A percentile compares a stretch with the other conserved stretches of the same genome.
These are phyloP conservation scores for Penicillium vulpinum DNA, from an alignment of 2,329 filamentous ascomycete species.

Conservation along the genomic window DNA sequence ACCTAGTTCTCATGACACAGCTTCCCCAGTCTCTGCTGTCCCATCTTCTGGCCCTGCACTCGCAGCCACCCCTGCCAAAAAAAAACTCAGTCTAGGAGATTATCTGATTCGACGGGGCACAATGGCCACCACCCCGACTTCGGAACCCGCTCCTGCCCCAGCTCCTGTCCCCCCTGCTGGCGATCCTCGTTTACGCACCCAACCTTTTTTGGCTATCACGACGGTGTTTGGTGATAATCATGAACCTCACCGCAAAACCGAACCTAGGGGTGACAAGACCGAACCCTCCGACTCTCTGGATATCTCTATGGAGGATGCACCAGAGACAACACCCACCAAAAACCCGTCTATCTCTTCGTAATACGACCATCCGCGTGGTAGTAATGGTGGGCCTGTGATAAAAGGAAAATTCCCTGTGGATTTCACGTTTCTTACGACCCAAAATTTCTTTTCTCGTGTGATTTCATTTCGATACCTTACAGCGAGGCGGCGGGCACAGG, in stretches of 20 bases:
- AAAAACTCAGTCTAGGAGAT: constrained; percentile 53
- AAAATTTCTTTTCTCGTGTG: constrained; percentile 27
- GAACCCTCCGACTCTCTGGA: constrained; percentile 27
- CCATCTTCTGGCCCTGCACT: constrained; percentile 32
- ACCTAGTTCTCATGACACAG: constrained; percentile 28
- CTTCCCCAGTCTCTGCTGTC: constrained; percentile 21
- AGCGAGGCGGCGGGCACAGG: constrained; percentile 15
- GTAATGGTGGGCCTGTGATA: constrained; percentile 17
- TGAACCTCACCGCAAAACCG: background rate
- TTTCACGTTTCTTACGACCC: constrained; percentile 26
- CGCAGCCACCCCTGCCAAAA: constrained; percentile 51
- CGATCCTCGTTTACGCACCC: background rate
- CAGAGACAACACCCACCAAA: constrained; percentile 26
- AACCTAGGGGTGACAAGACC: constrained; percentile 12
- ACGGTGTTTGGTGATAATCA: constrained; percentile 2
- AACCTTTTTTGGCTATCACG: constrained; percentile 5
- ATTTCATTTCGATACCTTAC: constrained; percentile 17
- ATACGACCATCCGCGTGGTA: constrained; percentile 13
- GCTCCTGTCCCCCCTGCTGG: background rate
- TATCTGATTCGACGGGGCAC: constrained; percentile 48
- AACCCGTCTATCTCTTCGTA: constrained; percentile 30
- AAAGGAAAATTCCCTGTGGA: constrained; percentile 14
- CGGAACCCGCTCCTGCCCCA: constrained; percentile 30
- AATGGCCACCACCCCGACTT: constrained; percentile 38
- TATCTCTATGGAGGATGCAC: constrained; percentile 35